phyloP scores from a whole-genome alignment of 164 flowering plant genomes.

The Annona squamosa region DNA sequence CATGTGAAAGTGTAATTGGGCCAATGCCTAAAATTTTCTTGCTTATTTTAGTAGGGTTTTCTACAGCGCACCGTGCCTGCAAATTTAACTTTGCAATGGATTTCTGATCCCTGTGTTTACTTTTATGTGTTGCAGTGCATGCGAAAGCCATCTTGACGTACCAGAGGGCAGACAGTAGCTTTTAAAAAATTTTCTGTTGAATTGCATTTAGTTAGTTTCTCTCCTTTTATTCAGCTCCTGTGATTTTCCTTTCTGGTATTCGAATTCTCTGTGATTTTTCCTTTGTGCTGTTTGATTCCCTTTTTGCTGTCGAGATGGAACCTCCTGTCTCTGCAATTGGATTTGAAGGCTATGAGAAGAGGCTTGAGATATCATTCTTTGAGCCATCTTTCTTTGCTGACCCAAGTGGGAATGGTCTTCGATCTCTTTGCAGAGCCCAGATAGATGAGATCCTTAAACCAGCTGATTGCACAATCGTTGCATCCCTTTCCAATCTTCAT shows the following conservation, averaged over 20 bases:
- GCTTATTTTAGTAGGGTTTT: too few species aligned
- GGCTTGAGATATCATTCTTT: conserved; percentile 67
- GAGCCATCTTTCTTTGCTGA: conserved; percentile 54
- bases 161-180: conserved; percentile 5
- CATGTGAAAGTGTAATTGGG: too few species aligned
- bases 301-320: conserved; percentile 30
- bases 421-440: conserved; percentile 48
- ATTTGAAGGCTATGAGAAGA: conserved; percentile 83
- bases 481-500: conserved; percentile 45
- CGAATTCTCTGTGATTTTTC: conserved; percentile 1
- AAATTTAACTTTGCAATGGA: not conserved
- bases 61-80: too few species aligned
- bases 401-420: conserved; percentile 52
- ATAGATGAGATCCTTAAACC: conserved; percentile 60
- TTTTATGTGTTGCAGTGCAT: conserved; percentile 53
- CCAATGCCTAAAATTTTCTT: too few species aligned
- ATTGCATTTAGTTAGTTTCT: conserved; percentile 3
- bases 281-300: conserved; percentile 5
- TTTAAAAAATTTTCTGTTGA: conserved; percentile 8
- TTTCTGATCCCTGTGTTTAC: not conserved
- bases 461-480: conserved; percentile 80
- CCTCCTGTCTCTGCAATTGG: conserved; percentile 60
- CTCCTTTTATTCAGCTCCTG: not conserved
- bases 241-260: conserved; percentile 1
- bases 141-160: conserved; percentile 79